Conservation (phyloP, 2,329 filamentous ascomycete genomes). For the Cordyceps cicadae region DNA sequence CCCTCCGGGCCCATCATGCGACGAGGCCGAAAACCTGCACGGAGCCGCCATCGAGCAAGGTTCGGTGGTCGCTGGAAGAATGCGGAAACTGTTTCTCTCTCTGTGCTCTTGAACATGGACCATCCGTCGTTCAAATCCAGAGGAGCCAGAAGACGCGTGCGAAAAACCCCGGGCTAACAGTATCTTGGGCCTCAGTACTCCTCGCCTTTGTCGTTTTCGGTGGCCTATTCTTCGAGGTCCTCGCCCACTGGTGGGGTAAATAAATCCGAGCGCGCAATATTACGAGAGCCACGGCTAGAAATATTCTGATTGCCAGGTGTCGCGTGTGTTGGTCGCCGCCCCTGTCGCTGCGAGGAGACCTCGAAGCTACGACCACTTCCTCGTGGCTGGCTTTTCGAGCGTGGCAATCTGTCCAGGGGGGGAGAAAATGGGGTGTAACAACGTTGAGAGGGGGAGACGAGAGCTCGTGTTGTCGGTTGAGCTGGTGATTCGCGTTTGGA, state of each 20-base stretch:
- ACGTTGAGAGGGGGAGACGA: too few species aligned
- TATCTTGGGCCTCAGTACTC: conserved; percentile 30
- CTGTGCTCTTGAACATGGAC: background rate
- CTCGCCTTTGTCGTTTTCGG: conserved; percentile 55
- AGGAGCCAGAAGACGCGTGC: too few species aligned
- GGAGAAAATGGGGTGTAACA: background rate
- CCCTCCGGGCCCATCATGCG: background rate
- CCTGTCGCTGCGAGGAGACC: background rate
- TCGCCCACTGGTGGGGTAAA: conserved; percentile 40
- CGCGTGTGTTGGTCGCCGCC: background rate
- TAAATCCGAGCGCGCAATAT: background rate
- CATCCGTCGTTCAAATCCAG: background rate
- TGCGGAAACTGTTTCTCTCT: too few species aligned
- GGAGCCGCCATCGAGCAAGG: background rate
- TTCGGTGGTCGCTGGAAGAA: background rate
- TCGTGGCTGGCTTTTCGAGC: background rate
- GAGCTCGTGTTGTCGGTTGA: background rate
- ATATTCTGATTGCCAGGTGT: background rate
- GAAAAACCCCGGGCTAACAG: background rate
- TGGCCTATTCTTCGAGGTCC: conserved; percentile 49
- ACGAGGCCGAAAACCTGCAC: background rate
- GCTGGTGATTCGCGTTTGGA: background rate
- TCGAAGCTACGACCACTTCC: background rate
- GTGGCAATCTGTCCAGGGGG: background rate
- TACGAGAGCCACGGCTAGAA: background rate